Base-by-base conservation (phyloP, 2,329 filamentous ascomycete genomes). In the Alternaria arborescens region DNA sequence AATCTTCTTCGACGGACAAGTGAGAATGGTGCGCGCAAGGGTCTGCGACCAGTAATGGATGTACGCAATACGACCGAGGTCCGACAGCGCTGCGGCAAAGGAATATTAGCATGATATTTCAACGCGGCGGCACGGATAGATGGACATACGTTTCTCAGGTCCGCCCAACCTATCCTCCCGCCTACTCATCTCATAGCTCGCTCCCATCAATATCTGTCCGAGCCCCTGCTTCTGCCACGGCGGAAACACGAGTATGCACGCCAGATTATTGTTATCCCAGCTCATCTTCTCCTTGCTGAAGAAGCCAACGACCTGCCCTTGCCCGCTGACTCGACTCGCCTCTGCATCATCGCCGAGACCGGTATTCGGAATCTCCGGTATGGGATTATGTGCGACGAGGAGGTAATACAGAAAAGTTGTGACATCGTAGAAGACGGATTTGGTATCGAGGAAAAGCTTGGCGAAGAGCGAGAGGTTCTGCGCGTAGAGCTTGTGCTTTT, bases 201-300 rank as follows among this genome's bases (percentile, higher is more conserved):
- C 88, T 5, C 92, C 93, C 88, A 99, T 98, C 32, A 99, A 84
- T 52, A 98, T 82, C 52, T 92, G 89, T 0, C 95, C 95, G 0
- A 98, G 85, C 1, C 94, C 93, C 67, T 93, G 93, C 65, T 91
- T 89, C 79, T 98, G 94, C 88, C 94, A 98, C 0, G 95, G 95
- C 1, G 95, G 95, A 73, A 98, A 98, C 16, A 98, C 87, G 7
- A 98, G 84, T 69, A 99, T 99, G 76, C 95, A 99, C 1, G 95
- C 95, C 5, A 99, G 85, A 68, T 98, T 99, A 79, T 99, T 98
- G 73, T 94, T 94, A 73, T 99, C 95, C 94, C 95, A 99, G 4
- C 93, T 97, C 84, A 97, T 91, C 78, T 98, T 98, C 79, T 99
- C 95, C 77, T 99, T 98, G 65, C 92, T 96, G 82, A 98, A 99